Conservation (phyloP, 75 land plant species). For the Azolla pinnata region DNA sequence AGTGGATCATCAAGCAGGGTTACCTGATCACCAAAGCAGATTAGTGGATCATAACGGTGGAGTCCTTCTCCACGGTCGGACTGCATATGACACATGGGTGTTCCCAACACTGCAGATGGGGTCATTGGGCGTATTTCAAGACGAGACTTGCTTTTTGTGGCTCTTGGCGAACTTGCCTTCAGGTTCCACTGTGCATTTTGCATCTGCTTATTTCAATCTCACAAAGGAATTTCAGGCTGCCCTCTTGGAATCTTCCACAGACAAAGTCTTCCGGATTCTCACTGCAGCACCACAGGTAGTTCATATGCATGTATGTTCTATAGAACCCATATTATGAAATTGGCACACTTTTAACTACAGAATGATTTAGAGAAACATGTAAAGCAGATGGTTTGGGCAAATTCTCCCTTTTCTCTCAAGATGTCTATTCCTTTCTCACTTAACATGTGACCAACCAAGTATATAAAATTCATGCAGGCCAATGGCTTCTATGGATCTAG, state of each 20-base stretch:
- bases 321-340: not conserved
- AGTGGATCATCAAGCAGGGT: not conserved
- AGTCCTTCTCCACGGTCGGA: not conserved
- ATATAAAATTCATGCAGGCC: no score
- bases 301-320: no score
- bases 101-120: conserved; percentile 35
- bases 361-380: no score
- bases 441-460: no score
- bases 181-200: conserved; percentile 15
- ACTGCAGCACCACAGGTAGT: conserved; percentile 30
- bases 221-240: conserved; percentile 23
- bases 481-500: conserved; percentile 31
- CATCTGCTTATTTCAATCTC: conserved; percentile 28
- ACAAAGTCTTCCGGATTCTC: conserved; percentile 16
- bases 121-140: conserved; percentile 23
- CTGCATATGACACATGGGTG: conserved; percentile 24
- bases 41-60: not conserved
- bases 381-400: no score
- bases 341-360: no score
- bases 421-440: no score
- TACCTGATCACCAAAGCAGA: no score
- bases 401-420: no score
- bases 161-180: conserved; percentile 16
- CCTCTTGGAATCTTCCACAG: conserved; percentile 14
- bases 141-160: conserved; percentile 19